phyloP scores from a whole-genome alignment of 225 moss, liverwort and hornwort genomes.

The Polytrichum formosum region DNA sequence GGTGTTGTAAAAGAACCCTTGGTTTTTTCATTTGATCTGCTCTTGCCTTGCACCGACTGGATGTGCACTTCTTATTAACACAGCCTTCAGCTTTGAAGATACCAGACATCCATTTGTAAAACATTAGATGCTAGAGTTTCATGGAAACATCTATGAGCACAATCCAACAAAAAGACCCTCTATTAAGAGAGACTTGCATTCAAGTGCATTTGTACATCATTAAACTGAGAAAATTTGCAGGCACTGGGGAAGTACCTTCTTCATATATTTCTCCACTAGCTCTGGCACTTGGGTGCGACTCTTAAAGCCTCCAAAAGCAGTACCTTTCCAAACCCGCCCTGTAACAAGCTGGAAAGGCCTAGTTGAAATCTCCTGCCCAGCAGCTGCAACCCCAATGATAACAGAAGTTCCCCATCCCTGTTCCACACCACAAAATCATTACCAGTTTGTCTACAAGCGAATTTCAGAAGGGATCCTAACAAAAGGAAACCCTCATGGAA shows the following conservation, averaged over 20 bases:
- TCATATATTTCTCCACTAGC: constrained; percentile 88
- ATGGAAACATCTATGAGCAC: too few species aligned
- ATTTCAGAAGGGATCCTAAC: too few species aligned
- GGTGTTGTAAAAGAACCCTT: too few species aligned
- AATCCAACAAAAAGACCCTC: too few species aligned
- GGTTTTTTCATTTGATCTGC: too few species aligned
- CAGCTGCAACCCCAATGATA: constrained; percentile 85
- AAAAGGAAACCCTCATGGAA: too few species aligned
- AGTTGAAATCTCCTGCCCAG: constrained; percentile 89
- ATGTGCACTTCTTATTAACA: too few species aligned
- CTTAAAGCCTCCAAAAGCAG: constrained; percentile 97
- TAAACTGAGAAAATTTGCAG: neutral
- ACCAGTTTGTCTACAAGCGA: neutral
- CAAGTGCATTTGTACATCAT: neutral
- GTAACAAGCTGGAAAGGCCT: constrained; percentile 96
- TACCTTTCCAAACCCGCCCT: constrained; percentile 95
- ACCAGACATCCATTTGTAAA: too few species aligned
- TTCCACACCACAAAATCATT: constrained; percentile 10
- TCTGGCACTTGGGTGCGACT: constrained; percentile 91
- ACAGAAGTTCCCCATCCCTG: constrained; percentile 98
- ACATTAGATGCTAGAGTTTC: too few species aligned
- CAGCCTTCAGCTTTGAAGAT: too few species aligned
- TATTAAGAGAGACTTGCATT: too few species aligned
- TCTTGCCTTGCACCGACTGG: too few species aligned
- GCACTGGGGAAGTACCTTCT: constrained; percentile 43